These are phyloP conservation scores for Rauvolfia tetraphylla DNA, from an alignment of 257 asterid genomes.

Conservation along the genomic window DNA sequence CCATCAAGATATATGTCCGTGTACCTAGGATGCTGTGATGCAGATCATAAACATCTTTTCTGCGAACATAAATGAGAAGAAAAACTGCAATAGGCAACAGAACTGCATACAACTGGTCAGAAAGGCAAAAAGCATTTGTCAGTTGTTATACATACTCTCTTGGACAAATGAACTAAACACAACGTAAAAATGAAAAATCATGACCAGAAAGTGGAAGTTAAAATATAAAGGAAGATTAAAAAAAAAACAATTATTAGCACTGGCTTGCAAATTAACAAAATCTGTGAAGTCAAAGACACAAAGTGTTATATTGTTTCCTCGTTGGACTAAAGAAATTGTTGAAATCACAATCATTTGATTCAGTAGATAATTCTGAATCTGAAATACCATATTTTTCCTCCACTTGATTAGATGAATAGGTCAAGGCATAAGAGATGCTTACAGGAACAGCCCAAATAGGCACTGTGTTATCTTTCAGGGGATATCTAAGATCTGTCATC, in stretches of 20 bases:
- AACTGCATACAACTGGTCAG: conserved; percentile 60
- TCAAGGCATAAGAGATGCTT: conserved; percentile 23
- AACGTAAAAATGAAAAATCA: neutral
- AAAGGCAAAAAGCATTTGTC: neutral
- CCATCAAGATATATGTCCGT: neutral
- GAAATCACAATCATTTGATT: neutral
- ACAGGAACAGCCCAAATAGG: conserved; percentile 92
- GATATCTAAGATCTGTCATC: conserved; percentile 75
- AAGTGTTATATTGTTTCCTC: too few relatives aligned
- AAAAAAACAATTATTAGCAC: too few relatives aligned
- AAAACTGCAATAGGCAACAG: conserved; percentile 66
- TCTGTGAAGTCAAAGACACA: neutral
- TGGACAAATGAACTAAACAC: neutral
- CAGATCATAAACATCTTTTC: conserved; percentile 75
- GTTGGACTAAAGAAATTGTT: neutral
- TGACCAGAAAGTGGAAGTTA: neutral
- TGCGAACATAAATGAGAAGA: conserved; percentile 54
- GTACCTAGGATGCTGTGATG: conserved; percentile 75
- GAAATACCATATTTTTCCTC: neutral
- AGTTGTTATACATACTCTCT: conserved; percentile 10
- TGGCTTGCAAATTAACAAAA: neutral
- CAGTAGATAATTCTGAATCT: too few relatives aligned
- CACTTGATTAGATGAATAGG: neutral
- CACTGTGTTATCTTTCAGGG: conserved; percentile 72
- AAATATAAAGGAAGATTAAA: too few relatives aligned